phyloP scores from a whole-genome alignment of 2,329 filamentous ascomycete species.

The Hymenoscyphus salicellus region DNA sequence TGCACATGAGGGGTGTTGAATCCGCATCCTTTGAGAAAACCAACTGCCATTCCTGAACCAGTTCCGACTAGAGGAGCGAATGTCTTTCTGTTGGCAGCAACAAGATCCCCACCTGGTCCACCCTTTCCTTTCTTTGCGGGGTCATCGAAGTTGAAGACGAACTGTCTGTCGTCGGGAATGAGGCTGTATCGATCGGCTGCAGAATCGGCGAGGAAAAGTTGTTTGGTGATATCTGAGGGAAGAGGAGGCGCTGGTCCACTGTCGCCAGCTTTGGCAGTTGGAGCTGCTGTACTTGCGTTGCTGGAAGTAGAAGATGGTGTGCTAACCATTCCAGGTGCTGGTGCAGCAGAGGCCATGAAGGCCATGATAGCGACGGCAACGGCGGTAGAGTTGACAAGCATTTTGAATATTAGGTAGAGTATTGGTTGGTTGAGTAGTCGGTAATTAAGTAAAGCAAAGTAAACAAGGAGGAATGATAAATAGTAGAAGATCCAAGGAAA shows the following conservation, averaged over 20 bases:
- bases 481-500: constrained; percentile 15
- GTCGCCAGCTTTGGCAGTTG: constrained; percentile 6
- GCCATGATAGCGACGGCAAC: constrained; percentile 42
- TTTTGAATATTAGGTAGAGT: constrained; percentile 30
- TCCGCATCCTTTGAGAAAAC: constrained; percentile 50
- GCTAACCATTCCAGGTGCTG: constrained; percentile 23
- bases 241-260: constrained; percentile 11
- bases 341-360: constrained; percentile 36
- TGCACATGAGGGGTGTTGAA: constrained; percentile 58
- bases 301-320: not conserved
- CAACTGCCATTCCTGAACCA: constrained; percentile 50
- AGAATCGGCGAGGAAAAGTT: constrained; percentile 36
- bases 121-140: constrained; percentile 31
- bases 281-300: constrained; percentile 5
- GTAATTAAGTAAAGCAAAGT: constrained; percentile 12
- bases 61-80: constrained; percentile 56
- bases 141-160: constrained; percentile 49
- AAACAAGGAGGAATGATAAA: constrained; percentile 14
- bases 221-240: constrained; percentile 22
- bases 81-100: constrained; percentile 52
- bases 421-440: constrained; percentile 9
- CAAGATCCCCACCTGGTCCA: constrained; percentile 47
- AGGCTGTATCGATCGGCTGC: constrained; percentile 44
- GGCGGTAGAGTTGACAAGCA: constrained; percentile 37
- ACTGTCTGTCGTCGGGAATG: constrained; percentile 44